Base-by-base conservation (phyloP, 169 alveolate species). In the Plasmodium malariae region DNA sequence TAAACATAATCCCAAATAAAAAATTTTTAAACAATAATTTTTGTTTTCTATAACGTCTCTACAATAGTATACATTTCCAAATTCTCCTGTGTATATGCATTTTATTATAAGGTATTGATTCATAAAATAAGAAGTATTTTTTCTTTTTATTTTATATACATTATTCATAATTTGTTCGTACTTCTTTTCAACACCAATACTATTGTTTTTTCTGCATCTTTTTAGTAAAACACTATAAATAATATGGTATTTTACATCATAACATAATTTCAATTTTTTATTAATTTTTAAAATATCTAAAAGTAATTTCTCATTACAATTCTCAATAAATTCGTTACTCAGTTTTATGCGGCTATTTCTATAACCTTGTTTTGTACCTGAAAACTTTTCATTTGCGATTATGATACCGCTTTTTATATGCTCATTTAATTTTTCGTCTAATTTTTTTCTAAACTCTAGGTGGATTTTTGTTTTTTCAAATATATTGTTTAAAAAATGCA, bases 21-120 rank as follows among this genome's bases (percentile, higher is more conserved):
- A 80, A 67, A 80, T 28, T 54, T 80, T 80, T 60, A 80, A 30
- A 70, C 90, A 80, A 19, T 37, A 80, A 51, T 80, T 80, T 80
- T 65, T 80, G 12, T 65, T 80, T 17, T 80, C 72, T 43, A 67
- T 32, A 80, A 80, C 48, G 36, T 80, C 51, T 67, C 51, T 80
- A 45, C 90, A 80, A 11, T 70, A 65, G 40, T 80, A 80, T 49
- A 54, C 51, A 28, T 65, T 80, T 40, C 74, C 90, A 70, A 49
- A 60, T 57, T 43, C 45, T n/a, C 73, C 40, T 32, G 55, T n/a
- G 43, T 80, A 36, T 80, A 80, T 80, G 12, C 90, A 67, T 67
- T 80, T 80, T 48, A 80, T 49, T 34, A 80, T 51, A 67, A 67
- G 90, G 19, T 26, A 80, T 43, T 80, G 70, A 51, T 80, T 80